phyloP scores from a whole-genome alignment of 169 alveolate genomes.

The Prorocentrum cordatum region DNA sequence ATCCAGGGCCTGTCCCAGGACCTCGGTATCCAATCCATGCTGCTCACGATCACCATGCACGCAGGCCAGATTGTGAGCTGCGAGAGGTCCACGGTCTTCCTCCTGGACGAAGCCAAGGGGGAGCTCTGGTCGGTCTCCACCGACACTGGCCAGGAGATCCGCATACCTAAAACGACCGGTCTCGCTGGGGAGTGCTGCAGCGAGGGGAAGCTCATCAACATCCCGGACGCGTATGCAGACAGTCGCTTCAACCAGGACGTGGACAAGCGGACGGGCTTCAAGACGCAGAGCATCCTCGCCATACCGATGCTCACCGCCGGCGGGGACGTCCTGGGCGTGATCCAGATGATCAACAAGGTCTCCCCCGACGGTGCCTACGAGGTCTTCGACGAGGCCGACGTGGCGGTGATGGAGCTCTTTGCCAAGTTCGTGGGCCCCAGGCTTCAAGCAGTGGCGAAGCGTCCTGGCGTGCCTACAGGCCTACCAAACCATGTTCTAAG shows the following conservation, averaged over 20 bases:
- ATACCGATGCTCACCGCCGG: too few species aligned
- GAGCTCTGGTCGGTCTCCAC: constrained; percentile 65
- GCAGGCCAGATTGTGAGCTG: constrained; percentile 10
- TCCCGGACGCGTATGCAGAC: constrained; percentile 44
- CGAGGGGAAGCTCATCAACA: constrained; percentile 25
- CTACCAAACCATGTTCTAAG: too few species aligned
- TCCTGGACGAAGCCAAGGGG: constrained; percentile 21
- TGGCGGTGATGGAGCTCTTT: constrained; percentile 41
- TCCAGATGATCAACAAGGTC: constrained; percentile 65
- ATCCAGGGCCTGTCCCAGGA: constrained; percentile 67
- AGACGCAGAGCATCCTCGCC: constrained; percentile 39
- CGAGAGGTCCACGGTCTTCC: constrained; percentile 20
- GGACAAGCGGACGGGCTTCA: constrained; percentile 47
- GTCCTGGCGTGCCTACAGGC: too few species aligned
- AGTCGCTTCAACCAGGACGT: constrained; percentile 49
- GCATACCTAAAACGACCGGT: too few species aligned
- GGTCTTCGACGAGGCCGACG: constrained; percentile 41
- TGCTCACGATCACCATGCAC: constrained; percentile 35
- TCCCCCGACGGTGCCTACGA: constrained; percentile 46
- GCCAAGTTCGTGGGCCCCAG: constrained; percentile 37
- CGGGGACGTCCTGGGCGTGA: constrained; percentile 41
- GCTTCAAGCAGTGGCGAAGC: too few species aligned
- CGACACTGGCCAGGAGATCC: constrained; percentile 61
- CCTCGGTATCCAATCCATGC: constrained; percentile 33
- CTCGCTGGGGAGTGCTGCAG: constrained; percentile 57